A percentile compares a stretch with the other conserved stretches of the same genome.
Evolutionary conservation across 75 land plant species (phyloP).

Genomic region (Selaginella tamariscina): DNA sequence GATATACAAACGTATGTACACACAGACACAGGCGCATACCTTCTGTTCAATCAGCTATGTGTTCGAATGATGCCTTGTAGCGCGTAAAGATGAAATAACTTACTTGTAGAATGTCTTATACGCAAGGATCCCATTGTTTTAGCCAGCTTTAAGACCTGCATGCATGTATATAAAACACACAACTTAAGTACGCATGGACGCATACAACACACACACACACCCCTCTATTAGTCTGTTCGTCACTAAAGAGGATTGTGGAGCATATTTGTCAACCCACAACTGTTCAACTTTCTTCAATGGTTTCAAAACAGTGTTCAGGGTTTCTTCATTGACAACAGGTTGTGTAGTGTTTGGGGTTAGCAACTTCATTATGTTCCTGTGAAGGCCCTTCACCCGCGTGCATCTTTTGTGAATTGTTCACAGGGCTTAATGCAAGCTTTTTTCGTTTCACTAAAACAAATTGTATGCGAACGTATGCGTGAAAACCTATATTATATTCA

Average conservation of each 20-base stretch:
- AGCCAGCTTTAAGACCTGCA: conserved; percentile 88
- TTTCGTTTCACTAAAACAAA: not conserved
- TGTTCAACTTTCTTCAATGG: conserved; percentile 31
- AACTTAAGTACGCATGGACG: not conserved
- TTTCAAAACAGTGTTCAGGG: conserved; percentile 8
- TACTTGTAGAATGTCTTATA: conserved; percentile 57
- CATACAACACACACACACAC: conserved; percentile 20
- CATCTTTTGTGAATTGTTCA: not conserved
- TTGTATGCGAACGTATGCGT: too few relatives aligned
- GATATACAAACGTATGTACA: too few relatives aligned
- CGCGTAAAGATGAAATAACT: conserved; percentile 58
- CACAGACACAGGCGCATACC: too few relatives aligned
- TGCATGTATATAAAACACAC: not conserved
- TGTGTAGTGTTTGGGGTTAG: conserved; percentile 4
- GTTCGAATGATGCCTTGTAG: not conserved
- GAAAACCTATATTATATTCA: too few relatives aligned
- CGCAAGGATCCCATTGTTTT: conserved; percentile 92
- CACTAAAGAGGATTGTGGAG: conserved; percentile 93
- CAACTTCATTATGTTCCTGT: conserved; percentile 14
- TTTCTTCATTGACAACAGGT: conserved; percentile 25
- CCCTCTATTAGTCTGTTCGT: conserved; percentile 97
- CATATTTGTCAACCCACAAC: conserved; percentile 97
- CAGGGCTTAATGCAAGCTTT: not conserved
- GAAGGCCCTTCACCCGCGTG: conserved; percentile 1
- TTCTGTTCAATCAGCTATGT: conserved; percentile 43